Percentiles rank a stretch among this genome's conserved stretches.
Conservation (phyloP, 1,284 basidiomycete genomes). For the Trichosporon ovoides region DNA sequence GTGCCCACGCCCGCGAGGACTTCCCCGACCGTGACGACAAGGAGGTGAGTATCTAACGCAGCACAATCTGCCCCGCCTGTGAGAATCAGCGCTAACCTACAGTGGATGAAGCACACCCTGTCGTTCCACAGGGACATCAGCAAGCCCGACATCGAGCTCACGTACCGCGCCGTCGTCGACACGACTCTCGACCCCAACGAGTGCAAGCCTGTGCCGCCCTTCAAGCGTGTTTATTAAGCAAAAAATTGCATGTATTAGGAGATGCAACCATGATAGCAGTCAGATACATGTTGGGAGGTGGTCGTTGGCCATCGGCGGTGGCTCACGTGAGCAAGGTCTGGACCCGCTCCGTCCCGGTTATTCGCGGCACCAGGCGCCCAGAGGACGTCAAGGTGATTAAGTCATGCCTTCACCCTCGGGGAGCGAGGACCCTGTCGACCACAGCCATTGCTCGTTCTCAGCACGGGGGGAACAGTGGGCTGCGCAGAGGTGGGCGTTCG, state of each 20-base stretch:
- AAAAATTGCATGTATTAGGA: conserved; percentile 4
- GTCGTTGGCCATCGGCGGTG: too few species aligned
- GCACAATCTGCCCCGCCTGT: not conserved
- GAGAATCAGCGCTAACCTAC: conserved; percentile 33
- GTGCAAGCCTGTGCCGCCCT: conserved; percentile 52
- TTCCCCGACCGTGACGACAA: conserved; percentile 62
- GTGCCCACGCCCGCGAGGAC: conserved; percentile 93
- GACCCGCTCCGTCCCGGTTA: too few species aligned
- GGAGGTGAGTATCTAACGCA: conserved; percentile 50
- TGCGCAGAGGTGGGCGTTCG: too few species aligned
- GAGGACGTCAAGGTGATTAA: too few species aligned
- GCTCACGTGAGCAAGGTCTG: too few species aligned
- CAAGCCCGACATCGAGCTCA: conserved; percentile 77
- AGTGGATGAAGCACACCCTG: conserved; percentile 91
- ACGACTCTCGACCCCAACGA: conserved; percentile 90
- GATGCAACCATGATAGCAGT: conserved; percentile 3
- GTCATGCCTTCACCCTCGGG: too few species aligned
- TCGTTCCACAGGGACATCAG: conserved; percentile 71
- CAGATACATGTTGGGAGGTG: too few species aligned
- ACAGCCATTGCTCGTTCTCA: too few species aligned
- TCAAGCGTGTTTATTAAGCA: conserved; percentile 22
- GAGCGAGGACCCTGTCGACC: too few species aligned
- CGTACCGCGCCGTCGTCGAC: conserved; percentile 80
- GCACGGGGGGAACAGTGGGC: too few species aligned
- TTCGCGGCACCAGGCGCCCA: too few species aligned